phyloP scores from a whole-genome alignment of 2,329 filamentous ascomycete species.

The Fusarium hainanense region DNA sequence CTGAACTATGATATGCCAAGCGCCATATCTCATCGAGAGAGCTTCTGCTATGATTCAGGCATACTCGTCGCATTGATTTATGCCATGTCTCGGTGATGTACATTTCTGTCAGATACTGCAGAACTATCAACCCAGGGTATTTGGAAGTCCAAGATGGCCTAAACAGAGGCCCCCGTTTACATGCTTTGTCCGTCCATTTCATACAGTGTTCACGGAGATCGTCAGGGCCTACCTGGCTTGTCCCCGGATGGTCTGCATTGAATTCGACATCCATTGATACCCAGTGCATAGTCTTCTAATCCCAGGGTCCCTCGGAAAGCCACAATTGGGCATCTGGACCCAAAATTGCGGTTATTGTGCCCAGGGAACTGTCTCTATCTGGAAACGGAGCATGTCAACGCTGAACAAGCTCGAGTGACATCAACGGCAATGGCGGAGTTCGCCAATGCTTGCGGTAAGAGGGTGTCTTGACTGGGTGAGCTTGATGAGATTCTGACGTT shows the following conservation, averaged over 20 bases:
- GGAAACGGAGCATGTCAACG: not conserved
- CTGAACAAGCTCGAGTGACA: not conserved
- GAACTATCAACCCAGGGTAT: slow-evolving; percentile 6
- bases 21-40: slow-evolving; percentile 8
- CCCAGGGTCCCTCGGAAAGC: slow-evolving; percentile 16
- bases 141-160: not conserved
- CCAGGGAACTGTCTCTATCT: not conserved
- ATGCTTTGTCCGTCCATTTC: not conserved
- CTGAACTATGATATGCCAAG: slow-evolving; percentile 3
- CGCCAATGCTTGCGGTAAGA: not conserved
- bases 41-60: slow-evolving; percentile 1
- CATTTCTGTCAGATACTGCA: slow-evolving; percentile 27
- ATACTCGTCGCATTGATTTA: slow-evolving; percentile 10
- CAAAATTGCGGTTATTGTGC: not conserved
- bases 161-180: not conserved
- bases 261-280: slow-evolving; percentile 1
- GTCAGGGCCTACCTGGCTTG: slow-evolving; percentile 19
- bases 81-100: not conserved
- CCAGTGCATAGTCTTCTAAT: slow-evolving; percentile 7
- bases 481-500: slow-evolving; percentile 28
- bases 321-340: slow-evolving; percentile 30
- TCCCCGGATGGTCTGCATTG: not conserved
- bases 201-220: slow-evolving; percentile 11
- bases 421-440: not conserved
- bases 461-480: not conserved